A percentile compares a stretch with the other conserved stretches of the same genome.
phyloP scores from a whole-genome alignment of 495 filamentous ascomycete species.

The Annulohypoxylon nitens region DNA sequence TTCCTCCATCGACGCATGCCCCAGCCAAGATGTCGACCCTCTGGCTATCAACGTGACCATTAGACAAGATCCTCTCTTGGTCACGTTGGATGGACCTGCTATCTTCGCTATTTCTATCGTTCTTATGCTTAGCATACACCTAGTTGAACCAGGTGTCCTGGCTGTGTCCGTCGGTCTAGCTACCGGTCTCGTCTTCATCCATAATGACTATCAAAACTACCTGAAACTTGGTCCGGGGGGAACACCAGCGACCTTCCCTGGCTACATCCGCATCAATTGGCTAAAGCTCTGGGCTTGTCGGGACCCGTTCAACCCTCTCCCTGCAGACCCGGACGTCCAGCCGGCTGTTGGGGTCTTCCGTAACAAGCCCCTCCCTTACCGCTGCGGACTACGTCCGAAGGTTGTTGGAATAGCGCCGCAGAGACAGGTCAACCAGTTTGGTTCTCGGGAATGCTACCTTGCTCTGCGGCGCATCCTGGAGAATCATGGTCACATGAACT shows the following conservation, averaged over 20 bases:
- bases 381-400: constrained; percentile 71
- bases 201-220: constrained; percentile 82
- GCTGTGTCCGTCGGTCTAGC: constrained; percentile 63
- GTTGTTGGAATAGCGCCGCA: constrained; percentile 84
- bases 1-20: constrained; percentile 18
- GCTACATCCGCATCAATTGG: constrained; percentile 77
- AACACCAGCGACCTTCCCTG: constrained; percentile 77
- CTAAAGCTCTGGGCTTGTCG: constrained; percentile 70
- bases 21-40: constrained; percentile 34
- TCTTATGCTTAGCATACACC: constrained; percentile 63
- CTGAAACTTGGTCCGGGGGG: constrained; percentile 83
- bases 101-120: constrained; percentile 59
- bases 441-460: constrained; percentile 64
- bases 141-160: constrained; percentile 59
- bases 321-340: constrained; percentile 49
- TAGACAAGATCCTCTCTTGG: constrained; percentile 62
- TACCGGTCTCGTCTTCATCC: constrained; percentile 68
- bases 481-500: constrained; percentile 60
- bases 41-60: constrained; percentile 57
- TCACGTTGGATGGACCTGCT: constrained; percentile 62
- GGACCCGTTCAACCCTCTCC: constrained; percentile 66
- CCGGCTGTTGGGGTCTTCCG: constrained; percentile 58
- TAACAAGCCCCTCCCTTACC: constrained; percentile 64
- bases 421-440: constrained; percentile 76
- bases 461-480: constrained; percentile 64